Evolutionary conservation across 2,329 filamentous ascomycete genomes (phyloP), one percentile per base, ranked within the genome.

Genomic region (Colletotrichum caudatum): DNA sequence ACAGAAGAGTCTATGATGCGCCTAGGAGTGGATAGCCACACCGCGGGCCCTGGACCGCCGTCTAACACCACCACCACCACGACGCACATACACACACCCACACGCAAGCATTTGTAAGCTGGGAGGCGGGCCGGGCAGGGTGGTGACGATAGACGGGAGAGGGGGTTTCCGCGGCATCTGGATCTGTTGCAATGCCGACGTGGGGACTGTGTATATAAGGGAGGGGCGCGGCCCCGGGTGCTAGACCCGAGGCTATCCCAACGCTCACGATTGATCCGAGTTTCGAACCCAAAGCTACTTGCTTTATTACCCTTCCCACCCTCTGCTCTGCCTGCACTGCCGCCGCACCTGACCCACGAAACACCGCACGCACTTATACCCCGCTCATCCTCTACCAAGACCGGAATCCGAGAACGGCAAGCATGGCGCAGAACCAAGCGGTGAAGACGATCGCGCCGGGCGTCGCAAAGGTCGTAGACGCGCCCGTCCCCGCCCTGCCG

Each of bases 391-490:
- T 3, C n/a, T 9, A 29, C 26, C 29, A 2, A 56, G 29, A 46
- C 41, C 33, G 66, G 16, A 48, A 29, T 39, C 29, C 23, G 18
- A 12, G 18, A 46, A 39, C 16, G 7, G 53, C 39, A 23, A 61
- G 51, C 48, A 74, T 74, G 73, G 59, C 72, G 11, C 46, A 64
- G n/a, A 74, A 74, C 67, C 68, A 65, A 51, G 68, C 71, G n/a
- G 69, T 71, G 39, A 74, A 73, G 67, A 74, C 61, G 7, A 39
- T 74, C 66, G 63, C 65, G 37, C 39, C 70, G 44, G 60, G 70
- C 68, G 75, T 76, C 35, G 77, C 76, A 29, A 79, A 78, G 14
- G 74, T 82, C 26, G 78, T 84, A 5, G 76, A 76, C 59, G 62
- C 37, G 12, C 58, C 72, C 2, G 41, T 74, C 46, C 76, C 76